Evolutionary conservation across 345 rosid genomes (phyloP), one percentile per base, ranked within the genome.

Genomic region (Brassica juncea): DNA sequence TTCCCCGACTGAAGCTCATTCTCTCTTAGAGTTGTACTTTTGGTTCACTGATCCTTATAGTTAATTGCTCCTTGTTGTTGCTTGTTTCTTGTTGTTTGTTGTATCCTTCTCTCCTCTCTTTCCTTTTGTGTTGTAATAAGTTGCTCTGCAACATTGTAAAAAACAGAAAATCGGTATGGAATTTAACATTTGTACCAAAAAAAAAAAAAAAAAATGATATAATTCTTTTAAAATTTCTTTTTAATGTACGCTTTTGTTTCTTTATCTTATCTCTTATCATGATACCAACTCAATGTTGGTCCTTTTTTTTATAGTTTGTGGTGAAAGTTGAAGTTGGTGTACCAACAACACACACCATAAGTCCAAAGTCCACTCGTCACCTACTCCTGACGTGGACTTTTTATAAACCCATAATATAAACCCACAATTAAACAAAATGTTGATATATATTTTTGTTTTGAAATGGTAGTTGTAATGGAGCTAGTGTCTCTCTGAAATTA

Each of bases 261-360:
- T 12, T 68, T 16, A 1, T 32, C 21, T 66, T 27, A 19, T 27
- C 34, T 42, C 39, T 68, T 34, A 19, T 9, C 15, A 31, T 79
- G 35, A 59, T 78, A 66, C 27, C 73, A 73, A 60, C 35, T 14
- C 34, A 79, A 31, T 34, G 23, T 67, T 80, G 72, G 80, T 71
- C 72, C 12, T 37, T 72, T 39, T 42, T 35, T 44, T 12, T 12
- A 49, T 49, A 25, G 52, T 10, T 65, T 80, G 72, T 71, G 72
- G 63, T 75, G 76, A 58, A 49, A 49, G 55, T 44, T 44, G 52
- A 30, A 60, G 83, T 80, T 70, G 80, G 83, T 75, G 54, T 65
- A 65, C 77, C 83, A 75, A 75, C 71, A 21, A 69, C 75, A 7
- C 79, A 9, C 80, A 55, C 72, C 35, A 68, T 52, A 8, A 55